Evolutionary conservation across 345 rosid genomes (phyloP), one percentile per base, ranked within the genome.

Genomic region (Camelina hispida): DNA sequence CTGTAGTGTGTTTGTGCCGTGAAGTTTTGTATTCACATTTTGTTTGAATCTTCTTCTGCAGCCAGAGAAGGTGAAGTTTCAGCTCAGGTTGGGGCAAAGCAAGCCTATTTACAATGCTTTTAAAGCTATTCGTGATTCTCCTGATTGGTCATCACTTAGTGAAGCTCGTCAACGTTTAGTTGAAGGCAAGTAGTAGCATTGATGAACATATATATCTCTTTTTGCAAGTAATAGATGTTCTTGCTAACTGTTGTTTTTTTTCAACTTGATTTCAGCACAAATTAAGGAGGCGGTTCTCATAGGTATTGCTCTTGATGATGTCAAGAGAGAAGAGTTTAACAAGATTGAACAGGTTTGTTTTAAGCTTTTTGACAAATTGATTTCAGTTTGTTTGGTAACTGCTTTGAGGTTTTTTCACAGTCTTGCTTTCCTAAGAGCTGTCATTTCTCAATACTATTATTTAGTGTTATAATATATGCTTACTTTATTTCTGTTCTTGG

Each of bases 261-360:
- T 63, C 70, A 72, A 35, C 62, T 15, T 13, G 14, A 71, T 64
- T 69, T 32, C 93, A 89, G 92, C 79, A 13, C 86, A 83, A 85
- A 83, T 91, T 54, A 90, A 87, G 88, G 89, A 90, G 67, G 98
- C 98, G 34, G 84, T 93, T 81, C 98, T 91, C 42, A 85, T 28
- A 13, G 98, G 98, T 84, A 92, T 93, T 76, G 84, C 98, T 69
- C 90, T 93, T 61, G 95, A 87, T 66, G 98, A 87, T 38, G 88
- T 78, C 53, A 84, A 93, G 83, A 85, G 91, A 80, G 91, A 85
- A 40, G 82, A 89, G 66, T 93, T 93, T 67, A 93, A 93, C 87
- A 85, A 87, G 81, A 85, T 93, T 80, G 89, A 93, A 72, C 98
- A 93, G 95, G 98, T 88, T 51, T 13, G 5, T 68, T 18, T 7